A percentile compares a stretch with the other conserved stretches of the same genome.
Evolutionary conservation across 2,329 filamentous ascomycete genomes (phyloP).

Genomic region (Microdochium nivale): DNA sequence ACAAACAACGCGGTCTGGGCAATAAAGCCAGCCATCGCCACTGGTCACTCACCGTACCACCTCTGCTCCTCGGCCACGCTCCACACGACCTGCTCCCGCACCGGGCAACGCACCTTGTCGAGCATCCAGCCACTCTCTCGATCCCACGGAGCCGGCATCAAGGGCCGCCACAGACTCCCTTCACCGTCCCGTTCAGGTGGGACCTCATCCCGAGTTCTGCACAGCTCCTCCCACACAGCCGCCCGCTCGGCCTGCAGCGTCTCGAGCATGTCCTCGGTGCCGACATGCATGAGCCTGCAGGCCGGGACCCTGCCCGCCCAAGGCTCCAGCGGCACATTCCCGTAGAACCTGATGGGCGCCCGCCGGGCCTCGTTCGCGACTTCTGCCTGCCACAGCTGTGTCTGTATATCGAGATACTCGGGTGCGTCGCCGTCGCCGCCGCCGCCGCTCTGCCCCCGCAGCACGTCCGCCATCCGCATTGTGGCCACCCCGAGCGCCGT

Average conservation of each 20-base stretch:
- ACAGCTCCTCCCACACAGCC: neutral
- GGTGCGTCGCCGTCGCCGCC: neutral
- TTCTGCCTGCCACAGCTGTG: neutral
- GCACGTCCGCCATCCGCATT: neutral
- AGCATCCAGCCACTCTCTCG: neutral
- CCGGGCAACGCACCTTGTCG: neutral
- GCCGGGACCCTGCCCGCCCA: neutral
- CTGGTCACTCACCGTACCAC: neutral
- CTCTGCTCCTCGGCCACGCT: neutral
- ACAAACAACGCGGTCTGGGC: too few relatives aligned
- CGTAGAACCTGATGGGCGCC: neutral
- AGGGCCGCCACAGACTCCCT: neutral
- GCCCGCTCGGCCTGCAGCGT: neutral
- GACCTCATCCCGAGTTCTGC: neutral
- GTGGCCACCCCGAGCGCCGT: neutral
- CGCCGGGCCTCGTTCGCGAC: neutral
- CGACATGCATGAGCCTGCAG: neutral
- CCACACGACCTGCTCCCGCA: neutral
- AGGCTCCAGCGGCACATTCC: neutral
- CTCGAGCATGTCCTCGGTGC: neutral
- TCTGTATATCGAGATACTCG: neutral
- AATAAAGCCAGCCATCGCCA: neutral
- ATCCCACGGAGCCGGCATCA: neutral
- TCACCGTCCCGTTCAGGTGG: neutral
- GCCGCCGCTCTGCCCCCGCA: neutral